A percentile compares a stretch with the other conserved stretches of the same genome.
phyloP scores from a whole-genome alignment of 2,329 filamentous ascomycete genomes.

The Apiospora saccharicola region DNA sequence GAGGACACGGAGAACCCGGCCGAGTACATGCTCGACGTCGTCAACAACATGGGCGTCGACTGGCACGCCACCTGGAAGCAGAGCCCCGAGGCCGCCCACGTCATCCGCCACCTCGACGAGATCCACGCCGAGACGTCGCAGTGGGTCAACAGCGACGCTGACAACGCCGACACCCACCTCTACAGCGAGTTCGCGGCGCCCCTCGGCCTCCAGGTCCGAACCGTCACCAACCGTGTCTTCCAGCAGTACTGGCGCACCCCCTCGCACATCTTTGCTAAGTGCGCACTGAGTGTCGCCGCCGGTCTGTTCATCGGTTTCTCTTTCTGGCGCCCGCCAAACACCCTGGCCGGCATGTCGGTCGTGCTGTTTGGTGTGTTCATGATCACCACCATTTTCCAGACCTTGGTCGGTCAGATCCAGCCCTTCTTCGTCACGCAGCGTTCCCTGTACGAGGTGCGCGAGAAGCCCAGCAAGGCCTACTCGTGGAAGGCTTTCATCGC shows the following conservation, averaged over 20 bases:
- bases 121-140: slow-evolving; percentile 24
- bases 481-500: slow-evolving; percentile 78
- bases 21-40: slow-evolving; percentile 61
- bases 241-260: slow-evolving; percentile 87
- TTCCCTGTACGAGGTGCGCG: slow-evolving; percentile 78
- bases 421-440: slow-evolving; percentile 79
- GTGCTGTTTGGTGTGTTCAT: slow-evolving; percentile 80
- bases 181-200: slow-evolving; percentile 80
- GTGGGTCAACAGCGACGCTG: background rate
- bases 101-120: slow-evolving; percentile 29
- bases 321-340: slow-evolving; percentile 64
- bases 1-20: slow-evolving; percentile 65
- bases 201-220: slow-evolving; percentile 68
- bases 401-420: slow-evolving; percentile 76
- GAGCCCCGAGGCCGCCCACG: slow-evolving; percentile 53
- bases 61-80: slow-evolving; percentile 52
- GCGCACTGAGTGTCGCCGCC: slow-evolving; percentile 58
- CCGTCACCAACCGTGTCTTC: slow-evolving; percentile 74
- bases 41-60: slow-evolving; percentile 48
- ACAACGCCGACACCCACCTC: slow-evolving; percentile 34
- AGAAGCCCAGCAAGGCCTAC: slow-evolving; percentile 77
- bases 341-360: slow-evolving; percentile 74
- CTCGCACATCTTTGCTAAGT: slow-evolving; percentile 78
- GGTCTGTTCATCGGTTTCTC: slow-evolving; percentile 77
- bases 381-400: slow-evolving; percentile 76